Evolutionary conservation across 176 grass and related monocot genomes (phyloP).

Genomic region (Oryza longistaminata): DNA sequence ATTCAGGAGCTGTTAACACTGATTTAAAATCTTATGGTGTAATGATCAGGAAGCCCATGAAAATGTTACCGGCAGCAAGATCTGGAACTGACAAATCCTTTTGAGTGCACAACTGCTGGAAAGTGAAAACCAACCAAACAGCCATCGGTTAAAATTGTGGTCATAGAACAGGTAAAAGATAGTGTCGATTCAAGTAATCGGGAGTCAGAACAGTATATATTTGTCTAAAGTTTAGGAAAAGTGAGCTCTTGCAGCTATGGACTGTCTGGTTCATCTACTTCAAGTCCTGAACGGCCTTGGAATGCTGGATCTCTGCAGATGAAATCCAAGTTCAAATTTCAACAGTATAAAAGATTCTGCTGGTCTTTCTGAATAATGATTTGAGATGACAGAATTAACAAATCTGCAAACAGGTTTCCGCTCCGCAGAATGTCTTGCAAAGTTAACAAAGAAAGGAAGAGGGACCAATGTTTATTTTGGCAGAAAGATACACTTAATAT

Average conservation of each 20-base stretch:
- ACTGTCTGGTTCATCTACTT: neutral
- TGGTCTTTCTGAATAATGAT: neutral
- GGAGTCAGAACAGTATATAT: neutral
- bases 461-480: neutral
- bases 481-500: neutral
- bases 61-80: neutral
- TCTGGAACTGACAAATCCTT: neutral
- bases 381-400: neutral
- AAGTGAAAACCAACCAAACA: slow-evolving; percentile 8
- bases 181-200: neutral
- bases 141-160: neutral
- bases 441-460: neutral
- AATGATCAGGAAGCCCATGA: neutral
- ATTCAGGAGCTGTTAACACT: neutral
- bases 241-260: neutral
- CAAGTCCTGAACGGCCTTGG: neutral
- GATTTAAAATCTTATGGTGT: neutral
- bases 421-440: neutral
- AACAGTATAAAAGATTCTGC: neutral
- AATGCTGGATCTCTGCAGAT: neutral
- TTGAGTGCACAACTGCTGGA: neutral
- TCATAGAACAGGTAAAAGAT: neutral
- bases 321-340: neutral
- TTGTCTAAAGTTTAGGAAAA: neutral
- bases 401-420: neutral